Conservation (phyloP, 371 early-diverging fungal species). For the Rhizomucor pusillus region DNA sequence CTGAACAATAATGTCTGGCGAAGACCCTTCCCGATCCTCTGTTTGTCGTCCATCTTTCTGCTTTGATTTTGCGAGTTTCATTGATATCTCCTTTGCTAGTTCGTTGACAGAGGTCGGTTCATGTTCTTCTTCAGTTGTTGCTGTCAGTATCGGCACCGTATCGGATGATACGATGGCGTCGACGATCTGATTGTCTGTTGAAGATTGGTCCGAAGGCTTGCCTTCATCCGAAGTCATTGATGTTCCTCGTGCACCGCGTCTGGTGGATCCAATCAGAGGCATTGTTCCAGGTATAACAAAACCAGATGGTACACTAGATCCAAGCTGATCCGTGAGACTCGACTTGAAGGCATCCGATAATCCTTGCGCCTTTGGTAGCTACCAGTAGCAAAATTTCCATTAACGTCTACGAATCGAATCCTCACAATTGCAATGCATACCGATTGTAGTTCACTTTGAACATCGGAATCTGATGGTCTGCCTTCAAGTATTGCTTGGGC, state of each 20-base stretch:
- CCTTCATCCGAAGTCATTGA: conserved; percentile 12
- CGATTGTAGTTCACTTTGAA: not conserved
- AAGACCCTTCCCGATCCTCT: too few relatives aligned
- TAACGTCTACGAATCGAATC: not conserved
- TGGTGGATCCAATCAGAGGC: conserved; percentile 40
- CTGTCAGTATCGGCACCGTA: too few relatives aligned
- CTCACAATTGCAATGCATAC: not conserved
- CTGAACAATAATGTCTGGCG: too few relatives aligned
- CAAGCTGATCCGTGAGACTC: conserved; percentile 31
- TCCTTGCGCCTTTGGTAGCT: conserved; percentile 43
- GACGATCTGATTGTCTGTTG: conserved; percentile 9
- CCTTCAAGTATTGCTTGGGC: conserved; percentile 48
- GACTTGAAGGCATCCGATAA: conserved; percentile 39
- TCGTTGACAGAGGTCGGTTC: too few relatives aligned
- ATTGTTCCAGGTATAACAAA: conserved; percentile 46
- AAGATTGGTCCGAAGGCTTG: conserved; percentile 18
- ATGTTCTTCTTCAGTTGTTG: too few relatives aligned
- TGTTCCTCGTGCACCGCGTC: conserved; percentile 21
- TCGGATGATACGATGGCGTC: not conserved
- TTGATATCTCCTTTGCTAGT: too few relatives aligned
- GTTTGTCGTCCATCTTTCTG: too few relatives aligned
- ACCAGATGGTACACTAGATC: conserved; percentile 27
- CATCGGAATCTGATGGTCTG: conserved; percentile 19
- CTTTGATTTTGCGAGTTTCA: too few relatives aligned
- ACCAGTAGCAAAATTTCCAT: conserved; percentile 2